Evolutionary conservation across 768 basidiomycete genomes (phyloP).

Genomic region (Hysterangium stoloniferum): DNA sequence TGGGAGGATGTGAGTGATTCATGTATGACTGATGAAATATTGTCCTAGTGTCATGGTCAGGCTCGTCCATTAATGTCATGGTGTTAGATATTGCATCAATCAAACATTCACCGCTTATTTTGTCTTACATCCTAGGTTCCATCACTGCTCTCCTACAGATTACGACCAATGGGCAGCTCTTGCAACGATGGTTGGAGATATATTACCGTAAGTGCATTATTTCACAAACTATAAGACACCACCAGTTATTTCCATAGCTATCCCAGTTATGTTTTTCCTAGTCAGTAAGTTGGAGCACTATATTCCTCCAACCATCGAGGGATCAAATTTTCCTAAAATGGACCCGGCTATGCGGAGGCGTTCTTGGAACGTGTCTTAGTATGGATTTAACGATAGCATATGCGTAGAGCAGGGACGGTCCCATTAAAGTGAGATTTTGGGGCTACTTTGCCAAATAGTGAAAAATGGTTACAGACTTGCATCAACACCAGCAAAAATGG

Average conservation of each 20-base stretch:
- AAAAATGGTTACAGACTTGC: conserved; percentile 50
- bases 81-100: too few species aligned
- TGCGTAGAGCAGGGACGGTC: neutral
- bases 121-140: conserved; percentile 32
- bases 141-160: conserved; percentile 59
- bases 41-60: conserved; percentile 27
- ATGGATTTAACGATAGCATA: too few species aligned
- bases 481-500: too few species aligned
- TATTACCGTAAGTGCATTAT: too few species aligned
- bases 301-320: conserved; percentile 37
- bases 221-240: too few species aligned
- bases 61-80: conserved; percentile 58
- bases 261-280: too few species aligned
- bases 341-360: conserved; percentile 26
- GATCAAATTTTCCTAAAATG: conserved; percentile 46
- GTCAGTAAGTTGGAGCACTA: conserved; percentile 62
- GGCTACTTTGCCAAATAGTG: conserved; percentile 38
- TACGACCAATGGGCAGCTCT: conserved; percentile 60
- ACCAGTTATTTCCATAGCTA: conserved; percentile 62
- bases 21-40: too few species aligned
- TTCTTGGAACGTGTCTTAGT: neutral
- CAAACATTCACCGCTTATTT: neutral
- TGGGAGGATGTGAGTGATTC: conserved; percentile 72
- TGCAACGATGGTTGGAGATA: too few species aligned
- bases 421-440: conserved; percentile 41